These are phyloP conservation scores for Ascochyta viciae-villosae DNA, from an alignment of 2,329 filamentous ascomycete species.

Conservation along the genomic window DNA sequence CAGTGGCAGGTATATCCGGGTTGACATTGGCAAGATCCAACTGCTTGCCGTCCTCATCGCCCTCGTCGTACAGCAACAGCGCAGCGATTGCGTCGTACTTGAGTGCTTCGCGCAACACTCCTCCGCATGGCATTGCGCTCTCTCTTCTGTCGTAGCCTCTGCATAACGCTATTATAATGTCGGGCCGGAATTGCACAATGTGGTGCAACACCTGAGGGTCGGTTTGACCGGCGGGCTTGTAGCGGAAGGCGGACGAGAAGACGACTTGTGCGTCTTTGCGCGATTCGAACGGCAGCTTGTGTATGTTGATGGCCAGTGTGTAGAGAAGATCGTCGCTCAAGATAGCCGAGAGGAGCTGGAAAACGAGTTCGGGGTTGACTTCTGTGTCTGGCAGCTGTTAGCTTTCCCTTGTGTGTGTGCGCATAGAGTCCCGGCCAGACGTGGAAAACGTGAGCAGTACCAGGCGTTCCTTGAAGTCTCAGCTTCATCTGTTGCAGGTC, in stretches of 20 bases:
- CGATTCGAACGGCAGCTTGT: slow-evolving; percentile 90
- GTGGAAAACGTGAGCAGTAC: slow-evolving; percentile 55
- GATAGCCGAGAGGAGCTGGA: slow-evolving; percentile 81
- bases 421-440: too few relatives aligned
- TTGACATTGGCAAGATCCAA: slow-evolving; percentile 81
- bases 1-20: slow-evolving; percentile 75
- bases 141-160: slow-evolving; percentile 89
- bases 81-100: slow-evolving; percentile 92
- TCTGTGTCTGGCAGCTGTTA: slow-evolving; percentile 74
- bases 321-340: slow-evolving; percentile 91
- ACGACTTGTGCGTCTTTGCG: slow-evolving; percentile 95
- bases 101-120: slow-evolving; percentile 84
- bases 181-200: slow-evolving; percentile 83
- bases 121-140: slow-evolving; percentile 89
- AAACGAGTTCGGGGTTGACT: slow-evolving; percentile 84
- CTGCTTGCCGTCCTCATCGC: slow-evolving; percentile 72
- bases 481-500: slow-evolving; percentile 90
- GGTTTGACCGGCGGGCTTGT: slow-evolving; percentile 73
- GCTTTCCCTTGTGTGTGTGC: neutral
- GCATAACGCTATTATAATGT: slow-evolving; percentile 87
- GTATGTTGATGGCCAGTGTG: slow-evolving; percentile 80
- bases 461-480: slow-evolving; percentile 89
- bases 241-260: slow-evolving; percentile 93
- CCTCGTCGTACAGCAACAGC: slow-evolving; percentile 92
- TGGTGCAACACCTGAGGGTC: slow-evolving; percentile 88